Base-by-base conservation (phyloP, 306 rosid genomes). In the Trifolium pratense region DNA sequence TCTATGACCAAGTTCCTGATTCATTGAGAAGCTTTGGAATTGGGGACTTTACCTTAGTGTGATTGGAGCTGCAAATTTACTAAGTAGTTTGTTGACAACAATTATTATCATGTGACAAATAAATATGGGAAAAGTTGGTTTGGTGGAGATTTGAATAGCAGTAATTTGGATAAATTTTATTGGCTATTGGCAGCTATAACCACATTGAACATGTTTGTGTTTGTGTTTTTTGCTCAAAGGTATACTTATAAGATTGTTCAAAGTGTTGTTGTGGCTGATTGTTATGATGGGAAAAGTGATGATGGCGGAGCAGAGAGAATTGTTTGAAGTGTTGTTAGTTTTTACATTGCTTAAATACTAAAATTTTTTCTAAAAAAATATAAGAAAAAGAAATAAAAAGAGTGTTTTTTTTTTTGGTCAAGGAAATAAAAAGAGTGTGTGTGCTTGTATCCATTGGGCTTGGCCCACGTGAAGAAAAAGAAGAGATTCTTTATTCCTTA, bases 1-100 rank as follows among this genome's bases (percentile, higher is more conserved):
- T 91, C 40, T 93, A 91, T 37, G 97, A 88, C 36, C 98, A 93
- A 83, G 98, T 87, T 7, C 98, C 97, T 0, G 98, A 93, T 5
- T 88, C 98, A 6, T 91, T 93, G 97, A 84, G 97, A 63, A 93
- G 97, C 67, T 53, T 93, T 1, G 98, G 97, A 43, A 87, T 93
- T 31, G 97, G 91, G 97, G 91, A 1, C 78, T 93, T 14, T 93
- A 91, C 57, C 55, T 94, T 1, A 86, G 96, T 68, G 96, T 94
- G 10, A 78, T 86, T 8, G 98, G 97, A 1, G 92, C 90, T 13
- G 83, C 82, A 32, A 93, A 77, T 72, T 93, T 93, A 56, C 69
- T 89, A 1, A 84, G 94, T 46, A 85, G 89, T 57, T 18, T 78
- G 48, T 21, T 93, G 39, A 93, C 91, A 57, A 87, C 87, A 0